These are phyloP conservation scores for Mycena citricolor DNA, from an alignment of 1,284 basidiomycete species.

Conservation along the genomic window DNA sequence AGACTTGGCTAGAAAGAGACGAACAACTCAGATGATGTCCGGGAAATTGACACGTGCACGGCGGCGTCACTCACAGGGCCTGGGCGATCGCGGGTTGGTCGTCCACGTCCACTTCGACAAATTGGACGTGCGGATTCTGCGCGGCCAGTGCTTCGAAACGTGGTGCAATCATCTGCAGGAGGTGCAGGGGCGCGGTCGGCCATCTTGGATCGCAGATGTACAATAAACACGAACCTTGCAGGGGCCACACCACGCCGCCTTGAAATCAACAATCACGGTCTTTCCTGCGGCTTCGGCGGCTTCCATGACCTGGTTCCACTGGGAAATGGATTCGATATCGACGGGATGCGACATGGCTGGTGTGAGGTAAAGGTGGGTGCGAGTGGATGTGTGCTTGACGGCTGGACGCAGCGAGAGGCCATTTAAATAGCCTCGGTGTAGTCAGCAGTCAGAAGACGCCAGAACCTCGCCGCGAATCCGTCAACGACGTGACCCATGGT, in stretches of 20 bases:
- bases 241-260: constrained; percentile 28
- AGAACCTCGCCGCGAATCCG: too few species aligned
- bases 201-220: neutral
- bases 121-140: constrained; percentile 25
- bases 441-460: too few species aligned
- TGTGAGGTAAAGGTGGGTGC: neutral
- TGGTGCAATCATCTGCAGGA: constrained; percentile 24
- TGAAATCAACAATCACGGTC: constrained; percentile 28
- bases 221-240: constrained; percentile 23
- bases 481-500: too few species aligned
- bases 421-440: constrained; percentile 7
- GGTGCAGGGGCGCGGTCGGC: too few species aligned
- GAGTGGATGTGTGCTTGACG: neutral
- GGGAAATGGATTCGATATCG: constrained; percentile 25
- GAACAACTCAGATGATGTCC: too few species aligned
- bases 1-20: constrained; percentile 20
- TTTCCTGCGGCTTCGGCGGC: constrained; percentile 19
- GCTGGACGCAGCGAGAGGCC: neutral
- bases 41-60: neutral
- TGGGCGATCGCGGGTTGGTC: constrained; percentile 24
- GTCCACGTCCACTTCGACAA: constrained; percentile 29
- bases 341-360: constrained; percentile 20
- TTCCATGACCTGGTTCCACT: constrained; percentile 27
- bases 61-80: constrained; percentile 8
- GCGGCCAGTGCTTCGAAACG: constrained; percentile 25